phyloP scores from a whole-genome alignment of 345 rosid species.

The Syzygium aqueum region DNA sequence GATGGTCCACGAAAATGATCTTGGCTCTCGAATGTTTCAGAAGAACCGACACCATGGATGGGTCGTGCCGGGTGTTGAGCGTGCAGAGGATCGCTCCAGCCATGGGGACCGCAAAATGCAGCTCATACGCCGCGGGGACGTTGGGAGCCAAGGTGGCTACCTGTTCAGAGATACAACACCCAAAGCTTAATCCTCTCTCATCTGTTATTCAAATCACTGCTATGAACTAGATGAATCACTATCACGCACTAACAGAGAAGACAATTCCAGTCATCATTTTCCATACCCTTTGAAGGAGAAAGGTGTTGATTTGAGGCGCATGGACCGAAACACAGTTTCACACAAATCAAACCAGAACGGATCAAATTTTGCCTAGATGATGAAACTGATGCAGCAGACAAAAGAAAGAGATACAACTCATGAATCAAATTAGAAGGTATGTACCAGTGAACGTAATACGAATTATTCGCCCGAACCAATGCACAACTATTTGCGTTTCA shows the following conservation, averaged over 20 bases:
- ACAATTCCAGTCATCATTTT: not conserved
- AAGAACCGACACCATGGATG: constrained; percentile 40
- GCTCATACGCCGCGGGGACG: constrained; percentile 79
- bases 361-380: not conserved
- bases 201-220: not conserved
- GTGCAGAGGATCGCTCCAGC: constrained; percentile 67
- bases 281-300: not conserved
- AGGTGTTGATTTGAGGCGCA: not conserved
- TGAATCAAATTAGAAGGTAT: not conserved
- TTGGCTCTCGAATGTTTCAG: constrained; percentile 52
- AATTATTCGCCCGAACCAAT: not conserved
- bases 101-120: constrained; percentile 83
- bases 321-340: not conserved
- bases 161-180: constrained; percentile 14
- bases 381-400: not conserved
- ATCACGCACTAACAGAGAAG: not conserved
- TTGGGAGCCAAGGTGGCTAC: constrained; percentile 65
- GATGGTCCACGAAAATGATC: constrained; percentile 48
- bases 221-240: not conserved
- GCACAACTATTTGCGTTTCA: not conserved
- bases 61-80: constrained; percentile 54
- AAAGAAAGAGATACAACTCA: not conserved
- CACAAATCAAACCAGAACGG: not conserved
- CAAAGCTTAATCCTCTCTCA: not conserved
- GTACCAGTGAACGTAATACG: not conserved